Percentiles rank a stretch among this genome's conserved stretches.
Evolutionary conservation across 208 protist genomes (phyloP).

Genomic region (Wallacemonas sp.): DNA sequence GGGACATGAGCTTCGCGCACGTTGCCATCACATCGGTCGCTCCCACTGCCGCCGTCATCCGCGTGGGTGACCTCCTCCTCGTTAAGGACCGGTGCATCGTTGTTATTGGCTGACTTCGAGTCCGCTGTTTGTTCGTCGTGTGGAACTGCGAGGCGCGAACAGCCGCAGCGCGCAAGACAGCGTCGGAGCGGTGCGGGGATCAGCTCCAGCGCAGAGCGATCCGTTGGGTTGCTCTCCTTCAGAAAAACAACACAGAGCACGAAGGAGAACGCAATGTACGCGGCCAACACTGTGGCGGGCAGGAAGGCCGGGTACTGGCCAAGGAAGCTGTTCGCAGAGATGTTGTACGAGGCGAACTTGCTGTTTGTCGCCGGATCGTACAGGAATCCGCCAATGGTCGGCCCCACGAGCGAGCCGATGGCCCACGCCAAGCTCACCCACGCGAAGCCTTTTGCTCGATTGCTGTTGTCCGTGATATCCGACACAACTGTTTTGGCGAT

Average conservation of each 20-base stretch:
- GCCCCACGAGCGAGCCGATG: slow-evolving; percentile 26
- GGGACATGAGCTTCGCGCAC: too few species aligned
- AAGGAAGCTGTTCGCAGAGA: slow-evolving; percentile 17
- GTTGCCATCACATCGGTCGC: too few species aligned
- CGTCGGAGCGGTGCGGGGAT: background rate
- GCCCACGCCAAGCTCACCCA: slow-evolving; percentile 90
- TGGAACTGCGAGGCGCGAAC: background rate
- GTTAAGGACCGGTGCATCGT: background rate
- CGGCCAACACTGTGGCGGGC: background rate
- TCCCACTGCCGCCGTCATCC: too few species aligned
- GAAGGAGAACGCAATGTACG: slow-evolving; percentile 4
- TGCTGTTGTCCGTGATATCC: slow-evolving; percentile 37
- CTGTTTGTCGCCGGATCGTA: slow-evolving; percentile 29
- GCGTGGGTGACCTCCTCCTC: background rate
- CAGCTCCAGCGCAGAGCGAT: background rate
- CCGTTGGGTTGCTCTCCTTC: slow-evolving; percentile 4
- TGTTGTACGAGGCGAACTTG: slow-evolving; percentile 18
- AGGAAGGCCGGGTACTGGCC: slow-evolving; percentile 12
- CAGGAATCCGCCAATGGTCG: slow-evolving; percentile 28
- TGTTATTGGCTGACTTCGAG: too few species aligned
- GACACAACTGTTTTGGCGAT: slow-evolving; percentile 39
- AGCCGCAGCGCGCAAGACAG: background rate
- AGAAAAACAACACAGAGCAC: background rate
- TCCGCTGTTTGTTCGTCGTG: background rate
- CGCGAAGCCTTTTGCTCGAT: slow-evolving; percentile 81